Base-by-base conservation (phyloP, 345 rosid species). In the Brassica rapa region DNA sequence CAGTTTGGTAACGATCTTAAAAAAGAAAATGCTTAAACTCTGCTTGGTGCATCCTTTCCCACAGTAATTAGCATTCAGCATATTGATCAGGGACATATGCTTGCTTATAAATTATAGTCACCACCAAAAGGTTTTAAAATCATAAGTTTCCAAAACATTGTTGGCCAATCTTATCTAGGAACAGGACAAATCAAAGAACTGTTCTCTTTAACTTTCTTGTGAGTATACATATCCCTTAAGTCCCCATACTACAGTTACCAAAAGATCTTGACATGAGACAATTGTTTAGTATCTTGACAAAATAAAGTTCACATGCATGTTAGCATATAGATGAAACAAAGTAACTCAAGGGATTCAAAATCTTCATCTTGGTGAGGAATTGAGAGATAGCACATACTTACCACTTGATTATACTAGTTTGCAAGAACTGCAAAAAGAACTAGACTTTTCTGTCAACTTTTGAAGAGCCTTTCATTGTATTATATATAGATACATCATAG, bases 401-500 rank as follows among this genome's bases (percentile, higher is more conserved):
- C 30, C 24, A 0, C 19, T 61, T 15, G 59, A 27, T 32, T 56
- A 67, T 41, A 75, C 53, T 59, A 30, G 46, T 61, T 61, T 77
- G 29, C 23, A 23, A 69, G 37, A 60, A 62, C 19, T 49, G 35
- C 74, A 68, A 6, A 60, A 60, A 11, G 21, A 77, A 71, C 21
- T n/a, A n/a, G n/a, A n/a, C n/a, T n/a, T n/a, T n/a, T n/a, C n/a
- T 19, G 72, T 72, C 61, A 72, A 78, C 4, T 66, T 72, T 15
- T 62, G 67, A 80, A 70, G 62, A 49, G 32, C 69, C 8, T 21
- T 67, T 68, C 78, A 59, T 63, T 49, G 37, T 68, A 37, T n/a
- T 43, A 33, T 64, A 16, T 69, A 70, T 60, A 77, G 49, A 78
- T 73, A 70, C 59, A 57, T 73, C 37, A 62, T 74, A 29, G 33